Base-by-base conservation (phyloP, 1,284 basidiomycete species). In the Lignosus rhinocerotis region DNA sequence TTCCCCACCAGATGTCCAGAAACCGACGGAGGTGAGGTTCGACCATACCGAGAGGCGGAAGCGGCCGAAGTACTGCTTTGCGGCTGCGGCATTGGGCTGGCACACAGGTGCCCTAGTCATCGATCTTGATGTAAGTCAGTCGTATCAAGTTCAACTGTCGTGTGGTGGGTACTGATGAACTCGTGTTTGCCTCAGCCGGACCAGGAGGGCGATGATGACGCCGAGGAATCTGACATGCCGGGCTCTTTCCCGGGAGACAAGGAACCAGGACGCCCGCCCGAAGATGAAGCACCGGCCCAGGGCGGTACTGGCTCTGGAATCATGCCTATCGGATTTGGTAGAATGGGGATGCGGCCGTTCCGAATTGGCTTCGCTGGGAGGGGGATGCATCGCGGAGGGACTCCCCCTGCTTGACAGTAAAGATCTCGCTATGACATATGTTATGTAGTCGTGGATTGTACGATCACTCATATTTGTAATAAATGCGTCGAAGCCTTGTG, bases 91-190 rank as follows among this genome's bases (percentile, higher is more conserved):
- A 4, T 83, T 86, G 0, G 94, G 93, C 12, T 94, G 93, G 93
- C 94, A 96, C 68, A 90, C 84, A 57, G 94, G 93, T 10, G 92
- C 92, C 0, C 76, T 96, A 50, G 90, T 92, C 1, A 88, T 95
- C 32, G 90, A 93, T 69, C 74, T 92, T 19, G 83, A 88, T 75
- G 86, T 87, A 55, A 30, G 66, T 66, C 45, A 19, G 10, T 19
- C 16, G 6, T 14, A 5, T 14, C 8, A 19, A 6, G 10, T 10
- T 43, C 17, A 50, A 12, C 16, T 39, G 21, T 33, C 16, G n/a
- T 14, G n/a, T 32, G 32, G 8, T 9, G 11, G 16, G 1, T 14
- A 21, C 44, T 53, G 36, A 49, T 21, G 6, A 33, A 6, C 21
- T 8, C 32, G 25, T 36, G 14, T 1, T 19, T 30, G 17, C 10